phyloP scores from a whole-genome alignment of 441 rosid species.

The Bocquillonia castaneifolia region DNA sequence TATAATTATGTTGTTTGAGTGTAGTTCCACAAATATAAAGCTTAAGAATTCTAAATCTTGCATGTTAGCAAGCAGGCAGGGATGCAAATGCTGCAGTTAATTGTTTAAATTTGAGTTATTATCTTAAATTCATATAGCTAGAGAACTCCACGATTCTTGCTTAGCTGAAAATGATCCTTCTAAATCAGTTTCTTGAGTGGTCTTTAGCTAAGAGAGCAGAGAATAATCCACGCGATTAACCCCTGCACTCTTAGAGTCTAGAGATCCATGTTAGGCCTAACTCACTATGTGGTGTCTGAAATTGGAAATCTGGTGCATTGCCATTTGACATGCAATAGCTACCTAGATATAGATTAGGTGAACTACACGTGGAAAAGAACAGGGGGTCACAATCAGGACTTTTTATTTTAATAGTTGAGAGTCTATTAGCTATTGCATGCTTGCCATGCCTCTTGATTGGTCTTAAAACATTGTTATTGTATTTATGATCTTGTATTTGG shows the following conservation, averaged over 20 bases:
- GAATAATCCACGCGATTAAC: constrained; percentile 15
- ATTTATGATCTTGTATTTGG: constrained; percentile 23
- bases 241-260: constrained; percentile 4
- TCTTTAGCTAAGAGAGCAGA: constrained; percentile 14
- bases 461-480: constrained; percentile 26
- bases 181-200: neutral
- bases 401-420: constrained; percentile 27
- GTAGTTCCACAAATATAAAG: neutral
- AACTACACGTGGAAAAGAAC: constrained; percentile 80
- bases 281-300: constrained; percentile 29
- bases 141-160: neutral
- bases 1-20: neutral
- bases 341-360: constrained; percentile 50
- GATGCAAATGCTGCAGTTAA: neutral
- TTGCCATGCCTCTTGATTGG: constrained; percentile 37
- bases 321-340: constrained; percentile 47
- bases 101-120: neutral
- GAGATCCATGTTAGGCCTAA: constrained; percentile 41
- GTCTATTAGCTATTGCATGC: constrained; percentile 23
- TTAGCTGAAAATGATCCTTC: neutral
- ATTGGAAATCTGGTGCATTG: constrained; percentile 37
- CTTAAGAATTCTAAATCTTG: neutral
- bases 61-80: neutral
- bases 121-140: neutral
- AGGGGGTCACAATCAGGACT: constrained; percentile 40